phyloP scores from a whole-genome alignment of 306 rosid species.

The Sindora glabra region DNA sequence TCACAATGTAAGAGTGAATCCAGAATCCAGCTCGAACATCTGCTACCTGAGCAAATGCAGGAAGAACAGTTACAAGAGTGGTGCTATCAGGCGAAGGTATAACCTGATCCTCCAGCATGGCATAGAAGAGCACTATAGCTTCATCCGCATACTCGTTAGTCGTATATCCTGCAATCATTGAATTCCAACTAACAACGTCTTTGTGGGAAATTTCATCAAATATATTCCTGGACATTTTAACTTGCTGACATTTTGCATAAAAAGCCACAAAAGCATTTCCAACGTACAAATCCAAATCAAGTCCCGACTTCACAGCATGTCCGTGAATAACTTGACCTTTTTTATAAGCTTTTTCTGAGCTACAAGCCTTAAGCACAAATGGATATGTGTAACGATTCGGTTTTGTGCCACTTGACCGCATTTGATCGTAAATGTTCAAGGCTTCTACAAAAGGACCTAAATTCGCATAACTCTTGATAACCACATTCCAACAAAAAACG shows the following conservation, averaged over 20 bases:
- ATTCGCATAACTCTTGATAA: constrained; percentile 65
- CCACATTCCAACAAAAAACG: constrained; percentile 61
- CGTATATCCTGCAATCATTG: constrained; percentile 59
- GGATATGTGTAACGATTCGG: constrained; percentile 59
- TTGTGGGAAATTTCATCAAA: constrained; percentile 42
- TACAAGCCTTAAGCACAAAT: constrained; percentile 70
- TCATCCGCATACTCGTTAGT: constrained; percentile 39
- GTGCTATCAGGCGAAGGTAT: constrained; percentile 39
- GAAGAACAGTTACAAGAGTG: constrained; percentile 56
- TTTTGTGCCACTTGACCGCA: constrained; percentile 32
- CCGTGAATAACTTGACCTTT: constrained; percentile 61
- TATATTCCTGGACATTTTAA: constrained; percentile 40
- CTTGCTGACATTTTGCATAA: constrained; percentile 47
- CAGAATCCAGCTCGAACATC: constrained; percentile 54
- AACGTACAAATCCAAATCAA: constrained; percentile 54
- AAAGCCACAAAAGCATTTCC: constrained; percentile 54
- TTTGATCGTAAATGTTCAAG: constrained; percentile 32
- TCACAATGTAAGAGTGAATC: constrained; percentile 58
- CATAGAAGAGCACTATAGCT: constrained; percentile 40
- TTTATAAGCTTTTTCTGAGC: constrained; percentile 32
- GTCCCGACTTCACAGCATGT: constrained; percentile 49
- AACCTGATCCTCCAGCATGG: constrained; percentile 32
- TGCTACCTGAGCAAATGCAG: constrained; percentile 52
- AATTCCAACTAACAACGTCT: constrained; percentile 71
- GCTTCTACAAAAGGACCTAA: constrained; percentile 57